Conservation (phyloP, 306 rosid genomes). For the Lotus japonicus region DNA sequence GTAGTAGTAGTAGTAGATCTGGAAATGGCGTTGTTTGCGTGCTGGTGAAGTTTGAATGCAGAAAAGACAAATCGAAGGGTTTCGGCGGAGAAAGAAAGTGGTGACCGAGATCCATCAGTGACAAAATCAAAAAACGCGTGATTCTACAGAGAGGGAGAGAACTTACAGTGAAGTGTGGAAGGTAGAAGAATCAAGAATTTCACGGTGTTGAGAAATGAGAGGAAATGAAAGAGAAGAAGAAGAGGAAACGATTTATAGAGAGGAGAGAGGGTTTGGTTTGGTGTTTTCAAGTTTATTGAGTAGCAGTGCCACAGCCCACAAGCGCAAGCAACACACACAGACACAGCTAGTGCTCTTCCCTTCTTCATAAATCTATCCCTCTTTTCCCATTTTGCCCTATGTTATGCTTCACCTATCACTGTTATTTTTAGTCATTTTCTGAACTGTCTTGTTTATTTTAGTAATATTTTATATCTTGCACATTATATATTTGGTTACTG, state of each 20-base stretch:
- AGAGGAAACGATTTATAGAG: background rate
- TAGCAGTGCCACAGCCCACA: slow-evolving; percentile 17
- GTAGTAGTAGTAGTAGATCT: slow-evolving; percentile 33
- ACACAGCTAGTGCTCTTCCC: too few relatives aligned
- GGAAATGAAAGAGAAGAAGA: slow-evolving; percentile 5
- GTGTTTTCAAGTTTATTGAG: slow-evolving; percentile 21
- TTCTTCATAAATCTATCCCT: slow-evolving; percentile 13
- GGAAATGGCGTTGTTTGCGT: slow-evolving; percentile 24
- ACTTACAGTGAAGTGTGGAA: slow-evolving; percentile 25
- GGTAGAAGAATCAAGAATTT: slow-evolving; percentile 7
- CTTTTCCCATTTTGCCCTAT: slow-evolving; percentile 1
- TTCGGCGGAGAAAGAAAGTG: slow-evolving; percentile 17
- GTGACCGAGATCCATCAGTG: slow-evolving; percentile 22
- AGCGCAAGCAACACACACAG: slow-evolving; percentile 13
- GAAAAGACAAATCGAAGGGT: slow-evolving; percentile 8
- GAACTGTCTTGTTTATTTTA: slow-evolving; percentile 5
- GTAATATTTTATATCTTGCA: background rate
- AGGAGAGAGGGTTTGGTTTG: background rate
- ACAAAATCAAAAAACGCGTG: background rate
- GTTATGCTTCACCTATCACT: background rate
- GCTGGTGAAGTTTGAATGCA: slow-evolving; percentile 17
- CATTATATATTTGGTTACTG: too few relatives aligned
- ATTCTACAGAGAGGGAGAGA: background rate
- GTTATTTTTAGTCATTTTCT: slow-evolving; percentile 13
- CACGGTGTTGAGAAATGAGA: background rate